Conservation (phyloP, 768 basidiomycete genomes). For the Xanthoconium stramineum region DNA sequence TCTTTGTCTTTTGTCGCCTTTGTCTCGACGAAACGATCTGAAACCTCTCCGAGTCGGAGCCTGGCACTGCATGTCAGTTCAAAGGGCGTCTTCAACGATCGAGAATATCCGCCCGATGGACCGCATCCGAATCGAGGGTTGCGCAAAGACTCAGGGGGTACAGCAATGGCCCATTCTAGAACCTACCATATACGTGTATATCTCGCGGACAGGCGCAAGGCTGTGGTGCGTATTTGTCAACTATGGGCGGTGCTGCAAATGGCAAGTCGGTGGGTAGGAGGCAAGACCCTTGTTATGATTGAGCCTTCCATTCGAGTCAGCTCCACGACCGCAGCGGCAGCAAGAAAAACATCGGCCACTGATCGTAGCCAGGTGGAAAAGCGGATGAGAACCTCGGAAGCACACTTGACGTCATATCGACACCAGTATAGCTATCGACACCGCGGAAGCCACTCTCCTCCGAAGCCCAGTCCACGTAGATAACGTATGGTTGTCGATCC, state of each 20-base stretch:
- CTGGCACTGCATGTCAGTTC: not conserved
- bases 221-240: not conserved
- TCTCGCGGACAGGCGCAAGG: not conserved
- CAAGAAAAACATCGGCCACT: not conserved
- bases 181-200: not conserved
- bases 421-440: not conserved
- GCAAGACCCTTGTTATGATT: too few relatives aligned
- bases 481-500: too few relatives aligned
- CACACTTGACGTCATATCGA: not conserved
- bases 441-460: not conserved
- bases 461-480: too few relatives aligned
- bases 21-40: not conserved
- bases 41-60: not conserved
- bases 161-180: not conserved
- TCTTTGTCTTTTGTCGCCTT: not conserved
- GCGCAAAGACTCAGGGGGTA: not conserved
- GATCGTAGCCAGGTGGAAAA: not conserved
- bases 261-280: too few relatives aligned
- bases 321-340: not conserved
- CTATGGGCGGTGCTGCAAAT: not conserved
- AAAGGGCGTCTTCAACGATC: not conserved
- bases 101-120: conserved; percentile 8
- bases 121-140: conserved; percentile 12
- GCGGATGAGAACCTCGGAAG: not conserved
- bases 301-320: not conserved